Evolutionary conservation across 2,329 filamentous ascomycete species (phyloP), one percentile per base, ranked within the genome.

Genomic region (Trichoderma semiorbis): DNA sequence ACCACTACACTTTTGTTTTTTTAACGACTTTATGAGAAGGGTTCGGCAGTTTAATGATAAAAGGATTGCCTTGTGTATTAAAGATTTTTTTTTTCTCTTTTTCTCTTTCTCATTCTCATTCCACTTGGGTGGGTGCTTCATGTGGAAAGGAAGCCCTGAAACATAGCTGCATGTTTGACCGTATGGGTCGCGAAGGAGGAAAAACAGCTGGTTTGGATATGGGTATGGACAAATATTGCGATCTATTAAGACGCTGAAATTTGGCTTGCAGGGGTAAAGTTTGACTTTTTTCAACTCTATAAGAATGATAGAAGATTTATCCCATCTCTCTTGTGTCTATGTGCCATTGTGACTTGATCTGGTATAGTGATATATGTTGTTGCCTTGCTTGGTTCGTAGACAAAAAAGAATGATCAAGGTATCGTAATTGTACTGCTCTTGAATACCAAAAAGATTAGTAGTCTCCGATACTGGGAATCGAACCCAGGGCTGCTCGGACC

Each of bases 401-500:
- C 18, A 53, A 14, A 24, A 14, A 14, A n/a, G 32, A 32, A 21
- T 5, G 16, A 16, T 10, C 24, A 55, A 43, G 32, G 8, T 12
- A 55, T 24, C 5, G 1, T 26, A 6, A n/a, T 7, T 1, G n/a
- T 8, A 21, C 0, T 47, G 10, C 2, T 7, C 4, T 14, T 1
- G 8, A 21, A 18, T 28, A 5, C 3, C 26, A 62, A 71, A 53
- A 57, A 43, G 2, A n/a, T n/a, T n/a, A 14, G 24, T 21, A n/a
- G n/a, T 30, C 77, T 79, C 78, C 78, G 78, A 76, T 78, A 78
- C 78, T 74, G 78, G 78, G 78, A 79, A 79, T 79, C 78, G 78
- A 79, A 79, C 78, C 78, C 78, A 74, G 78, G 77, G 78, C 78
- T 79, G 77, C 78, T 79, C 78, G 78, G 78, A 63, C 57, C 64